Conservation (phyloP, 129 eudicot genomes). For the Artemisia tridentata region DNA sequence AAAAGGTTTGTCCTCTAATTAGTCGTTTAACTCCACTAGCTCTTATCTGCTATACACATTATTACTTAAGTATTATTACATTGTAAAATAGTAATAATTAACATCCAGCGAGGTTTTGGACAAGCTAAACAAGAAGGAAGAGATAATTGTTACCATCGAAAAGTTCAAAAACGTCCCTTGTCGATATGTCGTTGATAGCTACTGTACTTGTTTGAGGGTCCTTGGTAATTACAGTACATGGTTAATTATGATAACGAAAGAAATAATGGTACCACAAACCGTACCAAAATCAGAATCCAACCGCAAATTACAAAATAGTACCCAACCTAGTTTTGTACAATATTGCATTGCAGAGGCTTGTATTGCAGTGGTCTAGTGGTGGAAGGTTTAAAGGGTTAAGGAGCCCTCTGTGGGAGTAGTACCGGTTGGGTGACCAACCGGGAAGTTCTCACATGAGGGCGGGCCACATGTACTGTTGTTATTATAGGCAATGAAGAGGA, state of each 20-base stretch:
- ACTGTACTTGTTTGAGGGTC: conserved; percentile 7
- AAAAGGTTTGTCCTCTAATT: too few species aligned
- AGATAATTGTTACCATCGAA: background rate
- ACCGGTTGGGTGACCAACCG: too few species aligned
- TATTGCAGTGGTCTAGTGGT: too few species aligned
- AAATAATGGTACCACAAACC: conserved; percentile 4
- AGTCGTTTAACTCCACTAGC: too few species aligned
- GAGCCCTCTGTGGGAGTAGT: too few species aligned
- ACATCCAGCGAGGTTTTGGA: background rate
- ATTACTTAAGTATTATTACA: background rate
- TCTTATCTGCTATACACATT: too few species aligned
- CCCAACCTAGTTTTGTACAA: too few species aligned
- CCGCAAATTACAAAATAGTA: background rate
- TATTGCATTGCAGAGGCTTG: too few species aligned
- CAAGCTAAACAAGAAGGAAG: background rate
- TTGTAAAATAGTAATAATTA: background rate
- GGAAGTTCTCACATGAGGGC: too few species aligned
- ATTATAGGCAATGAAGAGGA: too few species aligned
- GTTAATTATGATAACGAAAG: background rate
- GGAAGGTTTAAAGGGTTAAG: too few species aligned
- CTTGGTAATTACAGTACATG: background rate
- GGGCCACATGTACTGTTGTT: too few species aligned
- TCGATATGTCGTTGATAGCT: conserved; percentile 10
- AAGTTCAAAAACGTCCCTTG: background rate
- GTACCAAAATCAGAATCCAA: background rate